phyloP scores from a whole-genome alignment of 2,329 filamentous ascomycete species.

The Beauveria sp. region DNA sequence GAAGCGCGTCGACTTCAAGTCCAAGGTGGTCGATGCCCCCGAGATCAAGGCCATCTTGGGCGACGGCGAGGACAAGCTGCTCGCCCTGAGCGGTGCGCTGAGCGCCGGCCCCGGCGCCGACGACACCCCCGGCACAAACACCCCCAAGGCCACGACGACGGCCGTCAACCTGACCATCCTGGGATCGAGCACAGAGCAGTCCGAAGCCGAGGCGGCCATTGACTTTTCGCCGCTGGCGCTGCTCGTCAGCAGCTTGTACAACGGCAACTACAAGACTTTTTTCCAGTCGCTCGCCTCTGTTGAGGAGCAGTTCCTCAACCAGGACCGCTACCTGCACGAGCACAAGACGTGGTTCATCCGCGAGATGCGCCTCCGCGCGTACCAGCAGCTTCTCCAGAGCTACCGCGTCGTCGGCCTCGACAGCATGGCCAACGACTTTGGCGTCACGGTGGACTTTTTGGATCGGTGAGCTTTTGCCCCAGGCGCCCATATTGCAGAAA shows the following conservation, averaged over 20 bases:
- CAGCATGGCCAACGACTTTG: conserved; percentile 96
- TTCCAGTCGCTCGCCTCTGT: conserved; percentile 84
- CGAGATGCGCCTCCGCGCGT: conserved; percentile 94
- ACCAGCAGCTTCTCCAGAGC: conserved; percentile 94
- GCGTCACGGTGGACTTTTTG: conserved; percentile 91
- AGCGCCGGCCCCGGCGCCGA: conserved; percentile 78
- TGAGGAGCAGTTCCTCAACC: conserved; percentile 87
- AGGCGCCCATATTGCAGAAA: not conserved
- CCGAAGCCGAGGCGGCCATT: conserved; percentile 71
- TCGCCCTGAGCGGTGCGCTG: conserved; percentile 70
- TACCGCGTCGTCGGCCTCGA: conserved; percentile 95
- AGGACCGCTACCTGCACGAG: conserved; percentile 92
- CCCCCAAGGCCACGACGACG: conserved; percentile 46
- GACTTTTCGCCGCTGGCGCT: conserved; percentile 86
- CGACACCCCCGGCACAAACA: conserved; percentile 59
- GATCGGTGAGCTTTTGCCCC: conserved; percentile 60
- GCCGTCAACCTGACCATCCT: conserved; percentile 85
- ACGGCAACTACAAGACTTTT: conserved; percentile 88
- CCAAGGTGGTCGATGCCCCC: conserved; percentile 94
- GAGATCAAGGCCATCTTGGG: conserved; percentile 97
- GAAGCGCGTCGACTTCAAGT: conserved; percentile 97
- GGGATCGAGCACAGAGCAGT: conserved; percentile 61
- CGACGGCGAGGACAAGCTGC: conserved; percentile 77
- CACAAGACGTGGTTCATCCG: conserved; percentile 96
- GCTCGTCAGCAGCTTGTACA: conserved; percentile 86